Percentiles rank a stretch among this genome's conserved stretches.
Evolutionary conservation across 352 stramenopile genomes (phyloP).

Genomic region (Phytopythium vexans): DNA sequence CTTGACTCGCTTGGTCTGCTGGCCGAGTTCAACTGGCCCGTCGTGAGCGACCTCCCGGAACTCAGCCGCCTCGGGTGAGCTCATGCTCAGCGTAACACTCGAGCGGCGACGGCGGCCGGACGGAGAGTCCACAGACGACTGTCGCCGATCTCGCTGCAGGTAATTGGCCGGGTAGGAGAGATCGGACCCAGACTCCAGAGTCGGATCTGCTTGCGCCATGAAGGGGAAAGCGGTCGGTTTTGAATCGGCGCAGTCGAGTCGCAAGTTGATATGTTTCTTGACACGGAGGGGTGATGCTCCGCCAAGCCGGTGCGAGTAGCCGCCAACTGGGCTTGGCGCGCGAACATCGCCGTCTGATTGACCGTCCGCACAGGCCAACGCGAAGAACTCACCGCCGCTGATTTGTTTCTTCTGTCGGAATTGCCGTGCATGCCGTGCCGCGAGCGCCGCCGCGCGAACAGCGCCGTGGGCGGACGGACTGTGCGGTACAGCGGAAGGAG

Average conservation of each 20-base stretch:
- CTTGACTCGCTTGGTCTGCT: conserved; percentile 63
- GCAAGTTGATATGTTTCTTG: conserved; percentile 54
- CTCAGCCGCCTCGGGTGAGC: conserved; percentile 59
- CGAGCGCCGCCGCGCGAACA: conserved; percentile 43
- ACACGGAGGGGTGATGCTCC: conserved; percentile 12
- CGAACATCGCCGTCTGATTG: not conserved
- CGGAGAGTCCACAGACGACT: not conserved
- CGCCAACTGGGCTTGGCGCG: conserved; percentile 12
- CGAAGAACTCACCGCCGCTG: conserved; percentile 1
- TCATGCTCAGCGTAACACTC: conserved; percentile 59
- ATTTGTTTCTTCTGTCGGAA: conserved; percentile 27
- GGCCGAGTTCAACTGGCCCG: conserved; percentile 57
- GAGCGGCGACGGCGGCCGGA: conserved; percentile 31
- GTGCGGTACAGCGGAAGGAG: not conserved
- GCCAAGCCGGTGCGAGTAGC: not conserved
- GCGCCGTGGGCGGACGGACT: conserved; percentile 23
- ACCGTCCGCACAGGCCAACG: not conserved
- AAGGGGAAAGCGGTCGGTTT: conserved; percentile 28
- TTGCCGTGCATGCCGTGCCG: conserved; percentile 42
- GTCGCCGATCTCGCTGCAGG: not conserved
- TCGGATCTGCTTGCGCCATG: conserved; percentile 21
- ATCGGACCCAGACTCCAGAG: too few relatives aligned
- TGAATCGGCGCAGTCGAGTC: conserved; percentile 43
- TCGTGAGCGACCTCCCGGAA: conserved; percentile 75
- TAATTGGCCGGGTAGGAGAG: conserved; percentile 5